Evolutionary conservation across 257 asterid species (phyloP).

Genomic region (Solanum pinnatisectum): DNA sequence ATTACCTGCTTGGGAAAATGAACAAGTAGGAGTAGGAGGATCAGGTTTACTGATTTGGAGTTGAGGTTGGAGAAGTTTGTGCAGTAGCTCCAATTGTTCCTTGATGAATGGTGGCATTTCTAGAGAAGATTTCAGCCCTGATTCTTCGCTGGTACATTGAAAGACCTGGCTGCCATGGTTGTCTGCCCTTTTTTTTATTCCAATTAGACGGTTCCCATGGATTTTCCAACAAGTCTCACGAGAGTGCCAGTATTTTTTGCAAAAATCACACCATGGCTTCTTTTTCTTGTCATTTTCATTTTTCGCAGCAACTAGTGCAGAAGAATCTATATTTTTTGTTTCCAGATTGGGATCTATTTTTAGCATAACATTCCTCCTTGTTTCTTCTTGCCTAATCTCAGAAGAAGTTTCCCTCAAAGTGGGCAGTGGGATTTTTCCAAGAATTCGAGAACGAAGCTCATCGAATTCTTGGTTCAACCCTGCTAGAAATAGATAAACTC

Average conservation of each 20-base stretch:
- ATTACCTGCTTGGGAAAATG: background rate
- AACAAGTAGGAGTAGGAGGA: background rate
- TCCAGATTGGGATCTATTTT: background rate
- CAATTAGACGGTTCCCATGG: background rate
- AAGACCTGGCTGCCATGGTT: background rate
- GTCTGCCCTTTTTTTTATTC: background rate
- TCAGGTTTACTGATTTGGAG: background rate
- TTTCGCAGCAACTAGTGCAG: background rate
- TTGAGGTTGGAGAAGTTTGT: background rate
- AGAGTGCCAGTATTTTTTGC: background rate
- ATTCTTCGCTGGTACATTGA: background rate
- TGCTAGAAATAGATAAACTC: background rate
- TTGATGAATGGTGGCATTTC: background rate
- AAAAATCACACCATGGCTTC: background rate
- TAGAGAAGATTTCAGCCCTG: background rate
- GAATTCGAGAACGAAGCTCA: background rate
- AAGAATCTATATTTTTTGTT: background rate
- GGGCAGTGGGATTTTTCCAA: background rate
- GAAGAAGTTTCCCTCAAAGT: background rate
- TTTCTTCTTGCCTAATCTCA: background rate
- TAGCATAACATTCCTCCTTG: background rate
- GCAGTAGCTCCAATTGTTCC: background rate
- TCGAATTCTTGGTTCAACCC: background rate
- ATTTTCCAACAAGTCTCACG: slow-evolving; percentile 1
- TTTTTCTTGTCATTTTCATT: background rate